Base-by-base conservation (phyloP, 2,329 filamentous ascomycete species). In the Verruconis gallopava region DNA sequence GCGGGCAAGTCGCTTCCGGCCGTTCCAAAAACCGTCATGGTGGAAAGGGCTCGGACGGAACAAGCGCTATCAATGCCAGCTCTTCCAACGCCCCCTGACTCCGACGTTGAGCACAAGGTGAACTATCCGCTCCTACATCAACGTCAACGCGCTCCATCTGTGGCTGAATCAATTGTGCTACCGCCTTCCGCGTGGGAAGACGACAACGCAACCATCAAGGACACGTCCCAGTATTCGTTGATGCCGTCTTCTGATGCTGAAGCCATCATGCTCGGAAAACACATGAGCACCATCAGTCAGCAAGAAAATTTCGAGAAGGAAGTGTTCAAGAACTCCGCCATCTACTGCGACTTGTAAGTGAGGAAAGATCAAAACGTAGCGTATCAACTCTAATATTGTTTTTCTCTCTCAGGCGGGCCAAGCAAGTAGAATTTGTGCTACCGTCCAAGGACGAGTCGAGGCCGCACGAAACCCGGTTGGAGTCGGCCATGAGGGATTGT, bases 401-500 rank as follows among this genome's bases (percentile, higher is more conserved):
- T 28, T 46, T 40, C 44, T 39, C 12, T 14, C 12, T 13, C 45
- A 63, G 60, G 3, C 60, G 59, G 9, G 62, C 58, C 9, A 55
- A 42, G 12, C 45, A 58, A 2, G 59, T 67, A 13, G 63, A 69
- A 45, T 66, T 62, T 42, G 59, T 62, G 0, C 58, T 60, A 22
- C 51, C 53, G 20, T 53, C 60, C 18, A 56, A 60, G 32, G 49
- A 53, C 18, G 17, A 19, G 15, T 15, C 18, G 42, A 36, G 60
- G 49, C 49, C 55, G 2, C 53, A 53, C 45, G 61, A 63, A 22
- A 57, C 62, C 11, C 59, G 64, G 34, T 63, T 67, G 59, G 52
- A 59, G 0, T 48, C 52, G 38, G 61, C 56, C 2, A 60, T 57
- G 30, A 50, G 55, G 4, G 53, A 59, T 4, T 64, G 58, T 22